phyloP scores from a whole-genome alignment of 139 green algal species.

The Picochlorum sp. region DNA sequence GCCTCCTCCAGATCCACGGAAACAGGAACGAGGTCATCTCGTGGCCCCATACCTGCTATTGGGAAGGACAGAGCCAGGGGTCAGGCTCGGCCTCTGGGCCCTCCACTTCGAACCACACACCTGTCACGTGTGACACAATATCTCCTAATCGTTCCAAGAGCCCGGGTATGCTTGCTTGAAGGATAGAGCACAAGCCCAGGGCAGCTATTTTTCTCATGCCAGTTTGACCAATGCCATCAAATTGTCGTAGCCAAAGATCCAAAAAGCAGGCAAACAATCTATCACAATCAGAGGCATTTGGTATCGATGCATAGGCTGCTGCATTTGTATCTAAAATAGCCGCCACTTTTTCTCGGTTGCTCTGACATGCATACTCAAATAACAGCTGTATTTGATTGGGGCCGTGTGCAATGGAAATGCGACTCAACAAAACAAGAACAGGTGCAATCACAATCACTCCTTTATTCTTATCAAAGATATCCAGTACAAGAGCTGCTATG shows the following conservation, averaged over 20 bases:
- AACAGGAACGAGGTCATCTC: constrained; percentile 14
- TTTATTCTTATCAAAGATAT: no score
- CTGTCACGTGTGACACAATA: constrained; percentile 35
- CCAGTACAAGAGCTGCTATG: not conserved
- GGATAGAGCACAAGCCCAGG: constrained; percentile 55
- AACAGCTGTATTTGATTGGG: not conserved
- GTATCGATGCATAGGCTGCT: constrained; percentile 16
- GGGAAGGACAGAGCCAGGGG: constrained; percentile 4
- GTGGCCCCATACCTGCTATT: not conserved
- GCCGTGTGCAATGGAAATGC: constrained; percentile 25
- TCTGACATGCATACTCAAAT: not conserved
- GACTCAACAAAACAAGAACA: no score
- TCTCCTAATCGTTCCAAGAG: constrained; percentile 31
- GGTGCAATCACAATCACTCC: no score
- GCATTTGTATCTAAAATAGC: constrained; percentile 1
- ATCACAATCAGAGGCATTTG: not conserved
- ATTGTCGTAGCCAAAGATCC: constrained; percentile 51
- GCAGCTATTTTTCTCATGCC: constrained; percentile 57
- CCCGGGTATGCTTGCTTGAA: constrained; percentile 36
- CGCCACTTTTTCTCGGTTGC: not conserved
- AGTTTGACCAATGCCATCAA: constrained; percentile 37
- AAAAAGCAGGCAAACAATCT: constrained; percentile 32
- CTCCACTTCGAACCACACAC: constrained; percentile 45
- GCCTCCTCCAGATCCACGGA: constrained; percentile 25
- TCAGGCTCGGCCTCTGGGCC: constrained; percentile 7